Conservation (phyloP, 768 basidiomycete species). For the Steccherinum ochraceum region DNA sequence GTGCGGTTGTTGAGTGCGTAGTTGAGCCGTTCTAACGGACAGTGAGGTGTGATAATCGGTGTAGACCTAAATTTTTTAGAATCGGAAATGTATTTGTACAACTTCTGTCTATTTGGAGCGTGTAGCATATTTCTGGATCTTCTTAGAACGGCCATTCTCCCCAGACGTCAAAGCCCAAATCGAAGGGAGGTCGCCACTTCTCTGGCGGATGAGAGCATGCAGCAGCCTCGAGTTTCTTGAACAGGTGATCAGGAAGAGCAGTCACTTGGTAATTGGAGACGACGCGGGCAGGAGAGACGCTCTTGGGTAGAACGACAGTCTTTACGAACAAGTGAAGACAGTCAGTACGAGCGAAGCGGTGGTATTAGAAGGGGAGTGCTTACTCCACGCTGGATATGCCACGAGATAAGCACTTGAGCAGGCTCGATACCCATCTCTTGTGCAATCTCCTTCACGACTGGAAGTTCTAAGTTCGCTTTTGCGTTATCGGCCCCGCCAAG, state of each 20-base stretch:
- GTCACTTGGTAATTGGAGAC: conserved; percentile 57
- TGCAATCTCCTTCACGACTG: conserved; percentile 56
- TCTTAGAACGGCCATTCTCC: too few relatives aligned
- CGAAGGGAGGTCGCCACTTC: too few relatives aligned
- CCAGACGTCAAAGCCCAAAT: too few relatives aligned
- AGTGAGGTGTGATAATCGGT: too few relatives aligned
- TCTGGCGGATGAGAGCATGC: conserved; percentile 52
- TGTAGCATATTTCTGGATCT: too few relatives aligned
- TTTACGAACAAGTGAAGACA: conserved; percentile 15
- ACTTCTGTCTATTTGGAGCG: too few relatives aligned
- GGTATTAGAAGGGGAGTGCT: conserved; percentile 17
- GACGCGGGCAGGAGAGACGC: conserved; percentile 62
- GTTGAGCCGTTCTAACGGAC: conserved; percentile 18
- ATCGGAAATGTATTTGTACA: too few relatives aligned
- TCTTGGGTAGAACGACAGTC: conserved; percentile 74
- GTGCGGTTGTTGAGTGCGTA: conserved; percentile 61
- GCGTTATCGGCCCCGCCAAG: conserved; percentile 60
- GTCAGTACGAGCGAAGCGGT: neutral
- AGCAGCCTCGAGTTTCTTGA: conserved; percentile 41
- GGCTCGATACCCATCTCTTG: conserved; percentile 61
- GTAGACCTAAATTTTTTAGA: too few relatives aligned
- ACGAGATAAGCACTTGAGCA: conserved; percentile 68
- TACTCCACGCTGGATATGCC: conserved; percentile 74
- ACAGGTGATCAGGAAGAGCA: conserved; percentile 29
- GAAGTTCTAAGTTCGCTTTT: conserved; percentile 48